Base-by-base conservation (phyloP, 1,284 basidiomycete species). In the Anthracocystis walkeri region DNA sequence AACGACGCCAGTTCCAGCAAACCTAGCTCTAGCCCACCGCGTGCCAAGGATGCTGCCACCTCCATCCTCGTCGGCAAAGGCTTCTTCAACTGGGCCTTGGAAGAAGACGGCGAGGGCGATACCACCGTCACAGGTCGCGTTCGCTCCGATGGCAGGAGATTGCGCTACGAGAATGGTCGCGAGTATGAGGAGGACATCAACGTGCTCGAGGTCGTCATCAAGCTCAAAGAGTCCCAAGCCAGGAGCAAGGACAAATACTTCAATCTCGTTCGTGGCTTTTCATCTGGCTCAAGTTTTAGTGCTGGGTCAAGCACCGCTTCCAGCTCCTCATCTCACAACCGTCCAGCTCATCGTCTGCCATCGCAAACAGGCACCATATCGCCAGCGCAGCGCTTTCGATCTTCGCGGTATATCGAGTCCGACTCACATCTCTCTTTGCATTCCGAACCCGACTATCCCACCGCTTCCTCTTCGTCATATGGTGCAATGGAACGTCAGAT, bases 1-100 rank as follows among this genome's bases (percentile, higher is more conserved):
- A 54, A 58, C 23, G 74, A 68, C 3, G 53, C 70, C 44, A 70
- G 73, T 51, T 58, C 76, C 2, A 67, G 56, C 52, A 75, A 75
- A 45, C 52, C 58, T 33, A 29, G 48, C 61, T 57, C 62, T 31
- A 67, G 67, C 29, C 72, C 72, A 16, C 41, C 63, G 2, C 72
- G 66, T 21, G 21, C 65, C 18, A 63, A 71, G 21, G 59, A 68
- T 14, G 49, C 65, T 27, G 18, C 60, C 16, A 61, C 70, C 31
- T 62, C 71, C 41, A 75, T 83, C 52, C 61, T 83, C 16, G 81
- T 82, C 31, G 83, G 83, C 45, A 84, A 83, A 51, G 82, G 82
- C 48, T 82, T 79, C 58, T 79, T 83, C 63, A 74, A 77, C 46
- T 77, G 80, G 68, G 79, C 69, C 1, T 56, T 84, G 7, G 77